A percentile compares a stretch with the other conserved stretches of the same genome.
These are phyloP conservation scores for Chamaecrista fasciculata DNA, from an alignment of 306 rosid genomes.

Conservation along the genomic window DNA sequence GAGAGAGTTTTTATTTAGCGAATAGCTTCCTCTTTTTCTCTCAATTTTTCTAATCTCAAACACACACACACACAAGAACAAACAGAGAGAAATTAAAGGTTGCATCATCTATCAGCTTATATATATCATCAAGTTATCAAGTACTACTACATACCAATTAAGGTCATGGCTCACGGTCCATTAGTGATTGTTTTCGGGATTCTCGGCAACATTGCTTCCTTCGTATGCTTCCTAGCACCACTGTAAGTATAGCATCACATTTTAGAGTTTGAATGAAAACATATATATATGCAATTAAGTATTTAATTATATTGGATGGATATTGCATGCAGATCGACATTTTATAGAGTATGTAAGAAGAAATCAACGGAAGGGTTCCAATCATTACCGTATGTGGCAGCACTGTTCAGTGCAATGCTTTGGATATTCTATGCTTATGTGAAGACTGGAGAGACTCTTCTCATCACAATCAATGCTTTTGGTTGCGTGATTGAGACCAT, in stretches of 20 bases:
- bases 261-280: no score
- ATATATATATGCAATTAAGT: no score
- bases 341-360: constrained; percentile 64
- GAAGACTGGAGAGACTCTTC: constrained; percentile 62
- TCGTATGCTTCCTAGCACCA: constrained; percentile 82
- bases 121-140: no score
- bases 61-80: no score
- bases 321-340: constrained; percentile 75
- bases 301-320: no score
- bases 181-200: constrained; percentile 56
- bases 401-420: constrained; percentile 82
- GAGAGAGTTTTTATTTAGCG: not conserved
- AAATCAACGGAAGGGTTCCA: constrained; percentile 95
- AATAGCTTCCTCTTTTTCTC: constrained; percentile 24
- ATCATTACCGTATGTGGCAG: constrained; percentile 78
- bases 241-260: constrained; percentile 80
- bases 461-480: constrained; percentile 71
- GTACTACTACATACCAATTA: no score
- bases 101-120: no score
- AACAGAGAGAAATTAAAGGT: not conserved
- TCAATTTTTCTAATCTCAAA: no score
- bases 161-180: constrained; percentile 41
- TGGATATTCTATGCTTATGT: constrained; percentile 82
- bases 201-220: constrained; percentile 80
- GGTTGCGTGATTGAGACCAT: constrained; percentile 88